phyloP scores from a whole-genome alignment of 2,329 filamentous ascomycete species.

The Talaromyces verruculosus region DNA sequence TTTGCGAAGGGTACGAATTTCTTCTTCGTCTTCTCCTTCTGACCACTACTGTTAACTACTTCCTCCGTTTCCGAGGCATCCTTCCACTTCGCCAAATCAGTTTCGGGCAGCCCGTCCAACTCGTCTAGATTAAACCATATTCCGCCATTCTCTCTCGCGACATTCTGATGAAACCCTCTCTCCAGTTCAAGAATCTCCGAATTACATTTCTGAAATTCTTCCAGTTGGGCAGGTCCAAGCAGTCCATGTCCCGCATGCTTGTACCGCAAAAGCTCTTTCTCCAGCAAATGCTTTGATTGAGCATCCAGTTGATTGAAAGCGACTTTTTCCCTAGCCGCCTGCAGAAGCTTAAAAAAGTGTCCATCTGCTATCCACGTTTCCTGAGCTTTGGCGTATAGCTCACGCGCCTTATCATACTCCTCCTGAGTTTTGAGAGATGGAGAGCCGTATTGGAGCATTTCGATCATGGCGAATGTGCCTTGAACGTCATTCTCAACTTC shows the following conservation, averaged over 20 bases:
- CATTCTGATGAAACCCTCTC: not conserved
- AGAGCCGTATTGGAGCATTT: not conserved
- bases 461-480: not conserved
- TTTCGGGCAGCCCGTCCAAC: not conserved
- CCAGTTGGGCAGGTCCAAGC: not conserved
- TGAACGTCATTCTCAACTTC: not conserved
- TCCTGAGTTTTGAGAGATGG: not conserved
- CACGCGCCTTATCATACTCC: not conserved
- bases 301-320: not conserved
- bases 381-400: not conserved
- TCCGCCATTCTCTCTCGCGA: not conserved
- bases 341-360: not conserved
- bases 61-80: not conserved
- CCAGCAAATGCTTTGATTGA: not conserved
- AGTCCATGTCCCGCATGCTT: not conserved
- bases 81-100: not conserved
- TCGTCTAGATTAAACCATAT: not conserved
- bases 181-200: not conserved
- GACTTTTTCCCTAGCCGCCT: not conserved
- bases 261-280: not conserved
- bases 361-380: not conserved
- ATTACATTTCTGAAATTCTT: not conserved
- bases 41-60: too few relatives aligned
- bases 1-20: not conserved
- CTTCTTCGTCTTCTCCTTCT: not conserved